Conservation (phyloP, 257 asterid species). For the Buddleja alternifolia region DNA sequence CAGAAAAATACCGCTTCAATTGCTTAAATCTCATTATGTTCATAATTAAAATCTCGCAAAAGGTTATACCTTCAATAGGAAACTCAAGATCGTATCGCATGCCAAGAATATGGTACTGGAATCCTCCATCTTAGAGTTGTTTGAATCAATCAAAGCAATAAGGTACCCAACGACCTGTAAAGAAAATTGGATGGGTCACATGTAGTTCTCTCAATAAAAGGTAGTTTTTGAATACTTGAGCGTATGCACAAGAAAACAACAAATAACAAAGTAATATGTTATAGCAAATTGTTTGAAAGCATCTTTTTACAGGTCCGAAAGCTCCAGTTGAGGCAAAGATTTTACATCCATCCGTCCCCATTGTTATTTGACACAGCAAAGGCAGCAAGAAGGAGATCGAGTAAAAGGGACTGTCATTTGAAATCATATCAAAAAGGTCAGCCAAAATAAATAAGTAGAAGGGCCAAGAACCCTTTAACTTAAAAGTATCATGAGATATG, state of each 20-base stretch:
- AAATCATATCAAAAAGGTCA: slow-evolving; percentile 23
- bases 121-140: slow-evolving; percentile 42
- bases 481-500: slow-evolving; percentile 24
- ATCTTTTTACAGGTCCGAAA: slow-evolving; percentile 54
- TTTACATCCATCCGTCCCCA: slow-evolving; percentile 65
- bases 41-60: slow-evolving; percentile 9
- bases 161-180: slow-evolving; percentile 73
- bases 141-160: slow-evolving; percentile 48
- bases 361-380: slow-evolving; percentile 85
- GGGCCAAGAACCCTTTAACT: not conserved
- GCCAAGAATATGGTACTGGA: slow-evolving; percentile 66
- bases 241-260: not conserved
- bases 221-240: not conserved
- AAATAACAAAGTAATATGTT: slow-evolving; percentile 9
- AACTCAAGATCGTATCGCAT: slow-evolving; percentile 79
- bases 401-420: slow-evolving; percentile 58
- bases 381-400: slow-evolving; percentile 87
- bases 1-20: slow-evolving; percentile 7
- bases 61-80: slow-evolving; percentile 59
- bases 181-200: slow-evolving; percentile 15
- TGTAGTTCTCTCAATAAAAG: slow-evolving; percentile 14
- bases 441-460: slow-evolving; percentile 29
- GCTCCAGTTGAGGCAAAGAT: slow-evolving; percentile 66
- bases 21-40: slow-evolving; percentile 14
- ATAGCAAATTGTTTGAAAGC: slow-evolving; percentile 12